Base-by-base conservation (phyloP, 2,329 filamentous ascomycete genomes). In the Fusarium albidum region DNA sequence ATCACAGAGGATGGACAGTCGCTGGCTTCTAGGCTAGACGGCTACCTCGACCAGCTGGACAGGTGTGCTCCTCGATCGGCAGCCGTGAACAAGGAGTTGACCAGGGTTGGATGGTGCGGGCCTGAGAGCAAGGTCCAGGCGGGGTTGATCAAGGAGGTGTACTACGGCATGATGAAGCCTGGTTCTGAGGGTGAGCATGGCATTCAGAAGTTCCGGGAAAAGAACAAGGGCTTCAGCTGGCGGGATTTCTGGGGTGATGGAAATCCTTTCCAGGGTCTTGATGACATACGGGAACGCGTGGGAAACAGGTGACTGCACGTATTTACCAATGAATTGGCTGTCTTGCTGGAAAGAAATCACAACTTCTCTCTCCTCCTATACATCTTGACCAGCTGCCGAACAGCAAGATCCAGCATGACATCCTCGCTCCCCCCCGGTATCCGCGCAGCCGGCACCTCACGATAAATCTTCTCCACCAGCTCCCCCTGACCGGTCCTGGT, bases 121-220 rank as follows among this genome's bases (percentile, higher is more conserved):
- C 40, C 53, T 4, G 49, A 57, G 9, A 39, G 44, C 18, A 15
- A 31, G 6, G 28, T 9, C 5, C 49, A 57, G 25, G 21, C 14
- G 6, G 15, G 7, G 2, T 27, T 53, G 29, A 46, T 57, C 13
- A 12, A 38, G 14, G 29, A 12, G 14, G 46, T 49, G 2, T 57
- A 46, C 11, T 5, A 13, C 3, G 13, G 27, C 9, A 57, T 57
- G 49, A 49, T 57, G 49, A 12, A n/a, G 1, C 41, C 49, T 15
- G 53, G 49, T 2, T 49, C 39, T 1, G 53, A 57, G 25, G 53
- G 53, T 6, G 29, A 57, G 35, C 26, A 53, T 43, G 49, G 53
- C 1, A 53, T 57, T 14, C 13, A 21, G 12, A 11, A 49, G 12
- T 57, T 57, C 31, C 53, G 43, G 14, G 17, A 21, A 13, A n/a